phyloP scores from a whole-genome alignment of 495 filamentous ascomycete species.

The Geopyxis carbonaria region DNA sequence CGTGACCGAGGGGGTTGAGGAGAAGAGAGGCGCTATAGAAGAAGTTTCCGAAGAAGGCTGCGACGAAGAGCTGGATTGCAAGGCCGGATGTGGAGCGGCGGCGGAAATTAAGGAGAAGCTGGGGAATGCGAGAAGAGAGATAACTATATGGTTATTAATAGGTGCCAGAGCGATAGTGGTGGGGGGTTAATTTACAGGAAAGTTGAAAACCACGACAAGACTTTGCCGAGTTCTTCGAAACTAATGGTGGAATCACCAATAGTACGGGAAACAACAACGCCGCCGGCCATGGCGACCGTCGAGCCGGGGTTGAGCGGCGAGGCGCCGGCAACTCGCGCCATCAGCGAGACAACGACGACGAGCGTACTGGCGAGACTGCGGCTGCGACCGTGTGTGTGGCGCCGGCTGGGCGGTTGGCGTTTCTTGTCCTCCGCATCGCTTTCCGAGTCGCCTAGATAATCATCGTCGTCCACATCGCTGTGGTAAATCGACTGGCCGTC shows the following conservation, averaged over 20 bases:
- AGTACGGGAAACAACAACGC: too few species aligned
- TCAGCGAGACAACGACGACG: constrained; percentile 16
- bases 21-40: constrained; percentile 53
- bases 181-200: too few species aligned
- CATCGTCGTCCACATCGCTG: constrained; percentile 12
- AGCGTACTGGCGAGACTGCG: constrained; percentile 12
- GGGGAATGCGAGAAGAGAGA: constrained; percentile 52
- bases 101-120: constrained; percentile 49
- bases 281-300: constrained; percentile 26
- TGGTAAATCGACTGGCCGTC: constrained; percentile 7
- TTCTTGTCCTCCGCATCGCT: constrained; percentile 14
- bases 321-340: constrained; percentile 14
- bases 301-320: constrained; percentile 9
- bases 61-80: constrained; percentile 49
- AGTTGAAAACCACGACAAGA: constrained; percentile 51
- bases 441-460: not conserved
- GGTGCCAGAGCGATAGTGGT: too few species aligned
- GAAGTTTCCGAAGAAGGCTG: constrained; percentile 55
- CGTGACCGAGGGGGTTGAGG: constrained; percentile 53
- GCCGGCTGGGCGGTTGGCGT: not conserved
- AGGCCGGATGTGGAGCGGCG: constrained; percentile 54
- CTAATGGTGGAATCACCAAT: too few species aligned
- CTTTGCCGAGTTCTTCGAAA: constrained; percentile 29
- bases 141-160: too few species aligned
- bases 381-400: not conserved